Evolutionary conservation across 2,329 filamentous ascomycete species (phyloP).

Genomic region (Trichophaea hybrida): DNA sequence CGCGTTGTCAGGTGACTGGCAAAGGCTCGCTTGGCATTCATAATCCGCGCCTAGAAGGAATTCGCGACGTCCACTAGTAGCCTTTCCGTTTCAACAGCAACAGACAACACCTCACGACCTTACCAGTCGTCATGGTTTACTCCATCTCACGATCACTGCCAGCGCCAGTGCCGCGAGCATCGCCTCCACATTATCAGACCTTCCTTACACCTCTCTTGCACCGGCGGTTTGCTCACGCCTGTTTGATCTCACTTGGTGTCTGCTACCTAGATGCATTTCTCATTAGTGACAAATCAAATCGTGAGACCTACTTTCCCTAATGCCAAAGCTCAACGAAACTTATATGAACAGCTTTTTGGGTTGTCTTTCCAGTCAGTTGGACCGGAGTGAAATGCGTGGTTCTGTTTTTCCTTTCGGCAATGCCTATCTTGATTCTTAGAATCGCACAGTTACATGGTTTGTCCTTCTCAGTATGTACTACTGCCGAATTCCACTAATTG

Average conservation of each 20-base stretch:
- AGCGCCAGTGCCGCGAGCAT: conserved; percentile 17
- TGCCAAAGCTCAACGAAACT: neutral
- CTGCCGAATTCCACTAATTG: neutral
- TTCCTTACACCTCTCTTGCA: conserved; percentile 26
- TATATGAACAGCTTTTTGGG: conserved; percentile 23
- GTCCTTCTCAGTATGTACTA: neutral
- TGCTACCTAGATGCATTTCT: conserved; percentile 25
- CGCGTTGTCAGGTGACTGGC: neutral
- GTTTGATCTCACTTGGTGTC: conserved; percentile 19
- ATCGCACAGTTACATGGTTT: conserved; percentile 25
- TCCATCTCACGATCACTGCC: conserved; percentile 24
- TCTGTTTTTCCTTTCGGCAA: conserved; percentile 22
- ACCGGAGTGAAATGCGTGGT: conserved; percentile 23
- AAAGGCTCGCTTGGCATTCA: neutral
- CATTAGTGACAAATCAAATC: conserved; percentile 24
- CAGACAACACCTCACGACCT: neutral
- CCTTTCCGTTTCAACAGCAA: neutral
- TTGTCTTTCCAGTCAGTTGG: conserved; percentile 23
- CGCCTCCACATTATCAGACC: conserved; percentile 25
- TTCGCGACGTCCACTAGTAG: neutral
- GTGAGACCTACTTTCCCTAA: conserved; percentile 12
- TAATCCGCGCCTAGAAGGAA: neutral
- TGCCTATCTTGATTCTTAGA: conserved; percentile 25
- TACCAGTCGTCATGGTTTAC: conserved; percentile 15
- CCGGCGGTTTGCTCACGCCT: conserved; percentile 25